Evolutionary conservation across 148 eudicot genomes (phyloP).

Genomic region (Camellia sinensis): DNA sequence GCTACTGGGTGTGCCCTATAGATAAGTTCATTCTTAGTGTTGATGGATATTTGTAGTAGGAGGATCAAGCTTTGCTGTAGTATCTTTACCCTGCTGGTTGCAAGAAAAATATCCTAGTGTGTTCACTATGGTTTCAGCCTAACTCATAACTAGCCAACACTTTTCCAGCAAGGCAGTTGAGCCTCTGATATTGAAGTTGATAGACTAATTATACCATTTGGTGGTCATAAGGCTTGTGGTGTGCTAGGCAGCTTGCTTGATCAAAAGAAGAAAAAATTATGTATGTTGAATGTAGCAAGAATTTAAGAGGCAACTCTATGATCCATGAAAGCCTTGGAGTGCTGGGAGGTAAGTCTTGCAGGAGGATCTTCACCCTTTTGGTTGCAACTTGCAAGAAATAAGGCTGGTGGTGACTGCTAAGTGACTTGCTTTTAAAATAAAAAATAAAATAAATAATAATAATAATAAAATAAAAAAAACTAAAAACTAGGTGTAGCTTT

Average conservation of each 20-base stretch:
- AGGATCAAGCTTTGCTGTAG: not conserved
- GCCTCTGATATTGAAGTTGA: not conserved
- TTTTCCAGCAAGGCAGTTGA: not conserved
- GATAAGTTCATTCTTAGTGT: not conserved
- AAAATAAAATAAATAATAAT: too few species aligned
- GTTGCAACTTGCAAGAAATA: not conserved
- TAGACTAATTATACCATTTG: not conserved
- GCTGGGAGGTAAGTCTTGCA: slow-evolving; percentile 1
- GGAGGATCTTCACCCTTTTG: not conserved
- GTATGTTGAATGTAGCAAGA: not conserved
- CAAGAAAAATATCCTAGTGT: not conserved
- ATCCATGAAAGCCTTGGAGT: not conserved
- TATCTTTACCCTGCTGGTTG: not conserved
- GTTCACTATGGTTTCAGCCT: not conserved
- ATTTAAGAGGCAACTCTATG: not conserved
- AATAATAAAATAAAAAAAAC: too few species aligned
- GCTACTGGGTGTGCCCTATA: not conserved
- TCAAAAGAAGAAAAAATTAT: not conserved
- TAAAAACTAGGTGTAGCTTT: too few species aligned
- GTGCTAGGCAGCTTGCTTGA: not conserved
- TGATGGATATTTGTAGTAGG: not conserved
- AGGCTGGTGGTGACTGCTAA: not conserved
- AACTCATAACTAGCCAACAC: not conserved
- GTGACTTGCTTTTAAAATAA: not conserved
- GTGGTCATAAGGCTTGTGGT: not conserved